Evolutionary conservation across 345 rosid genomes (phyloP), one percentile per base, ranked within the genome.

Genomic region (Cardamine resedifolia): DNA sequence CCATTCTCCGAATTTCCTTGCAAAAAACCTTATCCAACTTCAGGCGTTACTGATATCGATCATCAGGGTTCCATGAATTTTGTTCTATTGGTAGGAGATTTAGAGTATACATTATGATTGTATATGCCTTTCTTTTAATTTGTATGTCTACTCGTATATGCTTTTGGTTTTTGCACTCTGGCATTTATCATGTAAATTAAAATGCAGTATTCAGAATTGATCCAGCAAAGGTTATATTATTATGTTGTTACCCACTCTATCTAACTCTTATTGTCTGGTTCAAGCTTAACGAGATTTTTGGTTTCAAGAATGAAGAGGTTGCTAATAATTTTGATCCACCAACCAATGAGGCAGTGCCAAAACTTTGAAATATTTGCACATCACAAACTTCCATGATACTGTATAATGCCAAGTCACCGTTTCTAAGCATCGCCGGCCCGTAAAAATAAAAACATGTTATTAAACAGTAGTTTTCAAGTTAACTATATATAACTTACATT

Each of bases 171-270:
- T 38, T 39, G 73, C 24, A 31, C 63, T 68, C 64, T n/a, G 28
- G 47, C 23, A 30, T 66, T 68, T n/a, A n/a, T n/a, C 41, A 30
- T 75, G 78, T 75, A 75, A 75, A 75, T 67, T 67, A 75, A 74
- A 49, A 49, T 62, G 49, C 66, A 7, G 20, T 56, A 31, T 56
- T 41, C 24, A 49, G 55, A n/a, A 30, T 23, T 67, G 47, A n/a
- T n/a, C 65, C 41, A 49, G 48, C 43, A 12, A 30, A 28, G 6
- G 19, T 58, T 45, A 57, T 58, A 56, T n/a, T n/a, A n/a, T n/a
- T n/a, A n/a, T n/a, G n/a, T n/a, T 57, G 51, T 47, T 44, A 56
- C 21, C 43, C 43, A 41, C 55, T 19, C 8, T 10, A 19, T 2
- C 44, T 3, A 19, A 14, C 65, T 65, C 53, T 27, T 39, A 41